Base-by-base conservation (phyloP, 129 eudicot genomes). In the Lactuca sativa region DNA sequence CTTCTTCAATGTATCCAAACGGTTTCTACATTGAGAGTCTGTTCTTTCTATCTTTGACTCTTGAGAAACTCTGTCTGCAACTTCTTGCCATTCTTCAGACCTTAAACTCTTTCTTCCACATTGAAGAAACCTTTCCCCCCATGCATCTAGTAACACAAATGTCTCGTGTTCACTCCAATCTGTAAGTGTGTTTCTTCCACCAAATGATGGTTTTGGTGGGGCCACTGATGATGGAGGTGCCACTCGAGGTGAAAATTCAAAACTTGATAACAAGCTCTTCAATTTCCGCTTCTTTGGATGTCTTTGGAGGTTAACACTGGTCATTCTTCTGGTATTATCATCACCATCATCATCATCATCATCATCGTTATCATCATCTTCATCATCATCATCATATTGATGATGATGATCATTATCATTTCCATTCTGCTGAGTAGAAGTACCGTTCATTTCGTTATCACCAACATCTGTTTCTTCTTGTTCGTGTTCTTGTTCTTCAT, bases 101-200 rank as follows among this genome's bases (percentile, higher is more conserved):
- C 95, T 68, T 4, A 92, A 89, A 58, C 97, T 92, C 66, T 88
- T 92, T 74, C 96, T 76, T 72, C 95, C 96, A 49, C 82, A 82
- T 73, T 81, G 78, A 48, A 92, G 84, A 70, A 88, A 88, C 73
- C 89, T 70, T 7, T 82, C 85, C 3, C 97, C 97, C 97, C 97
- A 92, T 18, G 97, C 95, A n/a, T 86, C 89, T 32, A 92, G 75
- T 0, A 92, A 48, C 71, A 82, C 76, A 62, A 88, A 84, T 2
- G 96, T 84, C 87, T 92, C 97, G 7, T 75, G 83, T 71, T 92
- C 97, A 34, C 84, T 86, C 97, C 96, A 88, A 72, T 86, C 95
- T 12, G 86, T 77, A 62, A 78, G 89, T 18, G 93, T 72, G 59
- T 82, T 86, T 32, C 90, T 80, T 56, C 91, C 89, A 41, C 95